Percentiles rank a stretch among this genome's conserved stretches.
These are phyloP conservation scores for Colletotrichum noveboracense DNA, from an alignment of 2,329 filamentous ascomycete genomes.

Conservation along the genomic window DNA sequence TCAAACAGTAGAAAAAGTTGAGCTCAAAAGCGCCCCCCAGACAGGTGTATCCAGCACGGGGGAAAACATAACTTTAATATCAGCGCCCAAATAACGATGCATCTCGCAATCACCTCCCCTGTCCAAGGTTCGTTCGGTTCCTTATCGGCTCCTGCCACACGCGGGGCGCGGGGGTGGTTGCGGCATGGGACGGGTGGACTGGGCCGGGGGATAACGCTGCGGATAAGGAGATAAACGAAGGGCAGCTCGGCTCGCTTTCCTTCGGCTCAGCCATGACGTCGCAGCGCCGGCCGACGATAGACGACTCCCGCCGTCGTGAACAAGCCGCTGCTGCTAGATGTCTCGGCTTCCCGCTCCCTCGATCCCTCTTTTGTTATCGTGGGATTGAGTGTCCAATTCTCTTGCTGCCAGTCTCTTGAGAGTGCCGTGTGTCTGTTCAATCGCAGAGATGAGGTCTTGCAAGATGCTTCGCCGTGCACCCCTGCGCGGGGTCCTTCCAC, in stretches of 20 bases:
- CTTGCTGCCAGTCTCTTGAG: background rate
- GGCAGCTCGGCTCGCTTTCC: slow-evolving; percentile 25
- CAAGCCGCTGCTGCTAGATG: background rate
- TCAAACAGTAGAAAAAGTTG: background rate
- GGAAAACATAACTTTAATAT: slow-evolving; percentile 12
- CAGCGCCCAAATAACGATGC: background rate
- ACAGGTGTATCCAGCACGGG: background rate
- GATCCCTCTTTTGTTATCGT: background rate
- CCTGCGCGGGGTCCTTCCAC: slow-evolving; percentile 30
- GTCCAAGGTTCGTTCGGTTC: background rate
- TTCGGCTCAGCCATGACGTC: slow-evolving; percentile 40
- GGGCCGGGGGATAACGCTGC: background rate
- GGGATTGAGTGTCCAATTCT: background rate
- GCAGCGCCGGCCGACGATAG: slow-evolving; percentile 9
- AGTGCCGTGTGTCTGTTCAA: background rate
- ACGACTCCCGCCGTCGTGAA: slow-evolving; percentile 9
- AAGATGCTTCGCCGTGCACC: slow-evolving; percentile 34
- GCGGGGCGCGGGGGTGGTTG: background rate
- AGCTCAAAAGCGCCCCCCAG: background rate
- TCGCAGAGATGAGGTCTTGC: slow-evolving; percentile 10
- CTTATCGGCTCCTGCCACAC: background rate
- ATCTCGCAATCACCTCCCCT: background rate
- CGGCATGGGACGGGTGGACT: background rate
- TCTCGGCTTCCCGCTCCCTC: slow-evolving; percentile 2
- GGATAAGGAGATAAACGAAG: background rate